Base-by-base conservation (phyloP, 306 rosid species). In the Corylus avellana region DNA sequence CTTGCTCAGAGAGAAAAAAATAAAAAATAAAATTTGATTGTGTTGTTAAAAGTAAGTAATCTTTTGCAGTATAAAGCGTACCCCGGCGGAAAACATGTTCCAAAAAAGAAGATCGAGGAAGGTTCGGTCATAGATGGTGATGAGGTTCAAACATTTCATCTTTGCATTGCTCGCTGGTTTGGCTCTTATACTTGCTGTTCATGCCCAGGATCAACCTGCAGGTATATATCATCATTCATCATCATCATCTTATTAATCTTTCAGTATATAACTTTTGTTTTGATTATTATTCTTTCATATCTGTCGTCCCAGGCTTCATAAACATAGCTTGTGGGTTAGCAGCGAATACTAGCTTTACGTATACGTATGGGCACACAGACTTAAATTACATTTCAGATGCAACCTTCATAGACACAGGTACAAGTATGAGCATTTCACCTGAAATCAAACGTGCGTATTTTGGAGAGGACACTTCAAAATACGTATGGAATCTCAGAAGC, bases 241-340 rank as follows among this genome's bases (percentile, higher is more conserved):
- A 7, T 55, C 47, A 49, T 25, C 3, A 2, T 51, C 35, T 29
- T 25, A 53, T 22, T 22, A 22, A 69, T 44, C 20, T 56, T 6
- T 32, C 48, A 2, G 12, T 72, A 17, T 47, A 17, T 25, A 4
- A n/a, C 3, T 39, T 17, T 53, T 11, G 50, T 70, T 62, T 29
- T 18, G 16, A 51, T 48, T 20, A 59, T 77, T 35, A 35, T 2
- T 54, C 8, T 51, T 0, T 76, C 44, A 67, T 4, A 13, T 66
- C 0, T 44, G 8, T 51, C 61, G 48, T 83, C 51, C 35, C 84
- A 90, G 93, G 81, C 71, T 90, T 90, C 88, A 83, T 88, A 11
- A 90, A 86, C 87, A 59, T 90, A 75, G 90, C 85, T 47, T 90
- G 92, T 73, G 92, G 92, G 32, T 75, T 75, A 9, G 87, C 86